Conservation (phyloP, 768 basidiomycete species). For the Suillus sp. region DNA sequence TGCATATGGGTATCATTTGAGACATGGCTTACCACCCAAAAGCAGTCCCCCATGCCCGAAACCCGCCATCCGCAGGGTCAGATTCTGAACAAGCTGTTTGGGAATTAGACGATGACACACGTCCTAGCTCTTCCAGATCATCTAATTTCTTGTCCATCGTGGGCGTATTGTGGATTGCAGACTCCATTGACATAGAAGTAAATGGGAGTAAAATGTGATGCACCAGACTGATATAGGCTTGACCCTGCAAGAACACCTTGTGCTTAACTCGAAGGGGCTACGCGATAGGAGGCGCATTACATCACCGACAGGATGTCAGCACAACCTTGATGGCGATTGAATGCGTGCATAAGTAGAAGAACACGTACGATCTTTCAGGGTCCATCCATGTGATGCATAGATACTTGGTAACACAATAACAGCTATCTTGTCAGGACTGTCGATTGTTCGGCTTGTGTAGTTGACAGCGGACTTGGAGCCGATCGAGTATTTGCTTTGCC, state of each 20-base stretch:
- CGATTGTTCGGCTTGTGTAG: not conserved
- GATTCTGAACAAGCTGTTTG: not conserved
- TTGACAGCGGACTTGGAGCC: slow-evolving; percentile 20
- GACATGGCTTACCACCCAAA: slow-evolving; percentile 13
- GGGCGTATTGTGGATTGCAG: not conserved
- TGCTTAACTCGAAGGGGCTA: not conserved
- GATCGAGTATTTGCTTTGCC: not conserved
- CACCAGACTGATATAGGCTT: too few species aligned
- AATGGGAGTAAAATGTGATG: not conserved
- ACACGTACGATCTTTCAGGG: not conserved
- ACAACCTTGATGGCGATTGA: not conserved
- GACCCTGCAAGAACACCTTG: not conserved
- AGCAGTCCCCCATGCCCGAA: slow-evolving; percentile 17
- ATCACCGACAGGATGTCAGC: too few species aligned
- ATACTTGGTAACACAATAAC: not conserved
- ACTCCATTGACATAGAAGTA: not conserved
- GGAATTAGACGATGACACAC: not conserved
- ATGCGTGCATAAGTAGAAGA: not conserved
- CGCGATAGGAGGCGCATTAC: not conserved
- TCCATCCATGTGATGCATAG: too few species aligned
- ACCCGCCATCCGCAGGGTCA: slow-evolving; percentile 14
- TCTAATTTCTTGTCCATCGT: not conserved
- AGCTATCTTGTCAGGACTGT: not conserved
- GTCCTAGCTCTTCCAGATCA: not conserved
- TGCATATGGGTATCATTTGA: not conserved